Percentiles rank a stretch among this genome's conserved stretches.
These are phyloP conservation scores for Podila minutissima DNA, from an alignment of 192 early-diverging fungal genomes.

Conservation along the genomic window DNA sequence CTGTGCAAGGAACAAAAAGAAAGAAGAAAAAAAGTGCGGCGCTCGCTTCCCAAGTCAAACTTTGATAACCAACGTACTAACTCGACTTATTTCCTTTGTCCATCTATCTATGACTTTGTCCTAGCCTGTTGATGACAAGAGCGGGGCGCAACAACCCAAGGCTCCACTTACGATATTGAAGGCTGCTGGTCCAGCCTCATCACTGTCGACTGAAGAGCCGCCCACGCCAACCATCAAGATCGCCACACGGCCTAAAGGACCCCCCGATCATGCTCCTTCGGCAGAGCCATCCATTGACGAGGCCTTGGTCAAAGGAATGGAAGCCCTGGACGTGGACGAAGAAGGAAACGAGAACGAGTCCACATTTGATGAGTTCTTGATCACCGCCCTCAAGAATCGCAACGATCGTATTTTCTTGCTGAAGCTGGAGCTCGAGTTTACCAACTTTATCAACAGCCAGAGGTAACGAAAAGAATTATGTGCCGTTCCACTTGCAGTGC, in stretches of 20 bases:
- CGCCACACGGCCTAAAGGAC: not conserved
- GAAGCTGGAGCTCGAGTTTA: slow-evolving; percentile 72
- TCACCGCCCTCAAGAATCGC: slow-evolving; percentile 68
- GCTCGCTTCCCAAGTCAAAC: too few species aligned
- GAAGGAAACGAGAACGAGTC: slow-evolving; percentile 32
- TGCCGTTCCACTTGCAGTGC: not conserved
- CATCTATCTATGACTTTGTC: not conserved
- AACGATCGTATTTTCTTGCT: slow-evolving; percentile 75
- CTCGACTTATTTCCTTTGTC: too few species aligned
- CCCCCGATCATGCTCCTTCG: slow-evolving; percentile 5
- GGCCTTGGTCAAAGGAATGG: slow-evolving; percentile 11
- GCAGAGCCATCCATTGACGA: not conserved
- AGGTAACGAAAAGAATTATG: slow-evolving; percentile 50
- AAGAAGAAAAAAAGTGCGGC: too few species aligned
- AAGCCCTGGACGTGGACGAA: slow-evolving; percentile 28
- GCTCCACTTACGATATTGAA: slow-evolving; percentile 31
- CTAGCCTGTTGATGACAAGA: not conserved
- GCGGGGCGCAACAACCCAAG: not conserved
- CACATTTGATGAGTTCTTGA: slow-evolving; percentile 66
- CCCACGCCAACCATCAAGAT: not conserved
- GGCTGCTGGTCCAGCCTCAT: not conserved
- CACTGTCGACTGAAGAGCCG: not conserved
- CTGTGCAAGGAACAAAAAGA: too few species aligned
- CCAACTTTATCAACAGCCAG: slow-evolving; percentile 65
- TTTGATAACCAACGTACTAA: too few species aligned